Percentiles rank a stretch among this genome's conserved stretches.
Evolutionary conservation across 139 green algal species (phyloP).

Genomic region (Chlamydomonas sp.): DNA sequence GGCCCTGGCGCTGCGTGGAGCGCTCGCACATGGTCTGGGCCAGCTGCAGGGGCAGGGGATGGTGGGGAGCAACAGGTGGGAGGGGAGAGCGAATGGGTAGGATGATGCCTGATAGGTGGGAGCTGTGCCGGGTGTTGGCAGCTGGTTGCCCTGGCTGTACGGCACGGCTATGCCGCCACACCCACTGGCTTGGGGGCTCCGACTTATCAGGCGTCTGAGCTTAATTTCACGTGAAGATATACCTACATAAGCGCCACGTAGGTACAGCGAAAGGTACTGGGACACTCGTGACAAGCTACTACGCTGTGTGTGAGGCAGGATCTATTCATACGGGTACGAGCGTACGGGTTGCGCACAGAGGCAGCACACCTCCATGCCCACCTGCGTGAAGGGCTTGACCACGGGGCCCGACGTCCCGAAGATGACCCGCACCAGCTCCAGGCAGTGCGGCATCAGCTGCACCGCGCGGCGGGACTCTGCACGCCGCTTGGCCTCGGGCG

Average conservation of each 20-base stretch:
- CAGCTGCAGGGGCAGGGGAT: not conserved
- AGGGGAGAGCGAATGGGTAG: not conserved
- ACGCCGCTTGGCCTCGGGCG: slow-evolving; percentile 21
- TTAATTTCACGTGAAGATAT: too few species aligned
- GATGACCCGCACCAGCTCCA: slow-evolving; percentile 9
- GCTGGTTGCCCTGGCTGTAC: not conserved
- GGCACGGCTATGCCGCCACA: too few species aligned
- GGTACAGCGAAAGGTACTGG: too few species aligned
- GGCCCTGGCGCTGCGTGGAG: not conserved
- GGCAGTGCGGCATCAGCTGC: slow-evolving; percentile 2
- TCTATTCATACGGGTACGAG: too few species aligned
- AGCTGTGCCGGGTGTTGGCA: not conserved
- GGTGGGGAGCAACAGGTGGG: not conserved
- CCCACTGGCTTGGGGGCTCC: too few species aligned
- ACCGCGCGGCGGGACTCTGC: slow-evolving; percentile 17
- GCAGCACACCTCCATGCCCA: not conserved
- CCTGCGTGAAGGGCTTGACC: slow-evolving; percentile 29
- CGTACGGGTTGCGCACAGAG: too few species aligned
- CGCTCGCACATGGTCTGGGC: slow-evolving; percentile 20
- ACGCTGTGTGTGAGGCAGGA: too few species aligned
- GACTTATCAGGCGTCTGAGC: too few species aligned
- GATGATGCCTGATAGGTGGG: not conserved
- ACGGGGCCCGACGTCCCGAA: slow-evolving; percentile 8
- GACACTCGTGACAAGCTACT: too few species aligned
- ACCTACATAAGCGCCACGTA: too few species aligned